Evolutionary conservation across 2,329 filamentous ascomycete species (phyloP).

Genomic region (Trichoderma lentiforme): DNA sequence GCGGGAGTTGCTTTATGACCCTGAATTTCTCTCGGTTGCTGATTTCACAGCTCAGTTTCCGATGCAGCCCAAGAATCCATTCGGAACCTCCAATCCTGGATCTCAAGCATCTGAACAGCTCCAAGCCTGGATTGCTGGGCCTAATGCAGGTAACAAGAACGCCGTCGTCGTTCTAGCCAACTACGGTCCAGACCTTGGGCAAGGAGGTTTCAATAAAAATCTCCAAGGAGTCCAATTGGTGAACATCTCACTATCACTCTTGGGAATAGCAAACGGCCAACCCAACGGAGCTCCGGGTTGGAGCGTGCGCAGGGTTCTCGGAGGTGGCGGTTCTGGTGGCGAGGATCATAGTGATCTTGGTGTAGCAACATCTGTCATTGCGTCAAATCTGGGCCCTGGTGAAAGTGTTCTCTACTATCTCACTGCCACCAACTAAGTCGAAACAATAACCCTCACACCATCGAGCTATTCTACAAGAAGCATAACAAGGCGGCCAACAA

Average conservation of each 20-base stretch:
- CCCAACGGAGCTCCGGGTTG: slow-evolving; percentile 1
- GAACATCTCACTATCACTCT: slow-evolving; percentile 1
- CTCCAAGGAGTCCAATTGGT: slow-evolving; percentile 1
- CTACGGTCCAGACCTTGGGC: slow-evolving; percentile 1
- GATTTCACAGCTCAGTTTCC: not conserved
- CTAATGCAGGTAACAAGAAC: not conserved
- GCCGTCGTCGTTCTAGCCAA: slow-evolving; percentile 7
- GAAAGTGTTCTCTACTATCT: not conserved
- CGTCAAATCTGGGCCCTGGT: not conserved
- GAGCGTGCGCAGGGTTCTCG: slow-evolving; percentile 7
- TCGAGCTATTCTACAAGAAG: not conserved
- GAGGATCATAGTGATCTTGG: slow-evolving; percentile 2
- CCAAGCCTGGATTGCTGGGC: slow-evolving; percentile 8
- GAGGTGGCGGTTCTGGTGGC: slow-evolving; percentile 1
- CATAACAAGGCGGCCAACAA: not conserved
- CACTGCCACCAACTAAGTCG: not conserved
- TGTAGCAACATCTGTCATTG: not conserved
- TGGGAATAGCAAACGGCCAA: not conserved
- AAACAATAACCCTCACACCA: not conserved
- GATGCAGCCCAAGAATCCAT: slow-evolving; percentile 9
- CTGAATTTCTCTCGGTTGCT: not conserved
- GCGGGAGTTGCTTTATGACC: not conserved
- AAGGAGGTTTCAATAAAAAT: not conserved
- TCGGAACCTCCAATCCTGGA: not conserved
- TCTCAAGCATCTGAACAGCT: slow-evolving; percentile 4